phyloP scores from a whole-genome alignment of 257 asterid species.

The Fraxinus pennsylvanica region DNA sequence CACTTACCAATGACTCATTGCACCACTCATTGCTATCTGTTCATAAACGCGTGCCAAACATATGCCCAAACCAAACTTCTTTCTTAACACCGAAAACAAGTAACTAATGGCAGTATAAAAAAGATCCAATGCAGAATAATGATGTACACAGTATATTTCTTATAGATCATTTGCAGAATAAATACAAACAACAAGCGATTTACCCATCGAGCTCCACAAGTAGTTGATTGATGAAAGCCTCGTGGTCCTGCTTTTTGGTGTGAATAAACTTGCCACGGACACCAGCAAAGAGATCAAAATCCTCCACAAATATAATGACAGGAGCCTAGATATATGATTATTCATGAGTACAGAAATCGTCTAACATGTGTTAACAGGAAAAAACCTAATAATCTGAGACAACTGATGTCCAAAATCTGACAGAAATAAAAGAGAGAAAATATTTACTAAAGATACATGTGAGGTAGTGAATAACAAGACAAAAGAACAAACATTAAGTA shows the following conservation, averaged over 20 bases:
- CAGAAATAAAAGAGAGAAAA: constrained; percentile 8
- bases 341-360: constrained; percentile 29
- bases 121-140: constrained; percentile 4
- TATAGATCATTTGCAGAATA: constrained; percentile 13
- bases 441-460: constrained; percentile 1
- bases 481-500: constrained; percentile 1
- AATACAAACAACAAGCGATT: constrained; percentile 21
- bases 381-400: constrained; percentile 7
- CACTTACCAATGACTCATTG: too few species aligned
- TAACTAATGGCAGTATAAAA: constrained; percentile 11
- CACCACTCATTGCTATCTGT: too few species aligned
- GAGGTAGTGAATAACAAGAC: not conserved
- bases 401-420: constrained; percentile 13
- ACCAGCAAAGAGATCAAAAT: constrained; percentile 97
- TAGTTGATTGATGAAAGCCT: constrained; percentile 97
- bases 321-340: constrained; percentile 71
- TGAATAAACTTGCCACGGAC: constrained; percentile 88
- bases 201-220: constrained; percentile 99
- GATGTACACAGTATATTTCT: not conserved
- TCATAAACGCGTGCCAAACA: too few species aligned
- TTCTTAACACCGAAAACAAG: constrained; percentile 12
- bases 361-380: constrained; percentile 19
- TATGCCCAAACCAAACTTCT: constrained; percentile 1
- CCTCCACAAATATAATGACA: constrained; percentile 96
- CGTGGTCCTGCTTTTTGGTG: constrained; percentile 93